Conservation (phyloP, 2,329 filamentous ascomycete species). For the Aspergillus sp. region DNA sequence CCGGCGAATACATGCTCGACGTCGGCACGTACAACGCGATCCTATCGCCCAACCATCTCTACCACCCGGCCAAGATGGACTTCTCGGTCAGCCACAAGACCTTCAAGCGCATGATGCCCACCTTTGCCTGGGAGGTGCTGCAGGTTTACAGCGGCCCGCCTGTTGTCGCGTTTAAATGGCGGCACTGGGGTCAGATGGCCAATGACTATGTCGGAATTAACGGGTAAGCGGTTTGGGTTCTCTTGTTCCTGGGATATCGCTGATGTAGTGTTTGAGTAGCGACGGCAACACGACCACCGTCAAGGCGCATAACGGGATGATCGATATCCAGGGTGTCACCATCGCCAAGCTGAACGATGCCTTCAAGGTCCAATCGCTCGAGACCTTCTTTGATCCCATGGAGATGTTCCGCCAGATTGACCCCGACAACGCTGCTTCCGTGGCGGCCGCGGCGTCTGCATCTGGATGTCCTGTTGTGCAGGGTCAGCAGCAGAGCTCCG, state of each 20-base stretch:
- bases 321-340: constrained; percentile 56
- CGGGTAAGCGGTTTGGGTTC: constrained; percentile 50
- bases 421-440: constrained; percentile 1
- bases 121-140: constrained; percentile 61
- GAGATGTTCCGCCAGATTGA: constrained; percentile 59
- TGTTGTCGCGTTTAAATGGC: constrained; percentile 54
- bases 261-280: no score
- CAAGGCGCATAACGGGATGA: constrained; percentile 51
- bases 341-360: constrained; percentile 54
- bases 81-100: constrained; percentile 59
- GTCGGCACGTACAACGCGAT: constrained; percentile 63
- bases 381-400: constrained; percentile 58
- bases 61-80: constrained; percentile 52
- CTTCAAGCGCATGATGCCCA: constrained; percentile 65
- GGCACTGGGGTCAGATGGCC: constrained; percentile 60
- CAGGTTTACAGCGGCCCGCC: constrained; percentile 60
- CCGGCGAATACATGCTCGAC: constrained; percentile 55
- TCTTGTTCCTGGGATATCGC: no score
- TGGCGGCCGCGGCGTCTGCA: neutral
- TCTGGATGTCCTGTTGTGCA: neutral
- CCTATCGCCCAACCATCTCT: constrained; percentile 54
- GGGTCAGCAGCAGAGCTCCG: neutral
- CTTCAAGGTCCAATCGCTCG: constrained; percentile 48
- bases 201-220: constrained; percentile 58
- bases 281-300: constrained; percentile 54